Evolutionary conservation across 2,329 filamentous ascomycete species (phyloP), one percentile per base, ranked within the genome.

Genomic region (Aspergillus ruber): DNA sequence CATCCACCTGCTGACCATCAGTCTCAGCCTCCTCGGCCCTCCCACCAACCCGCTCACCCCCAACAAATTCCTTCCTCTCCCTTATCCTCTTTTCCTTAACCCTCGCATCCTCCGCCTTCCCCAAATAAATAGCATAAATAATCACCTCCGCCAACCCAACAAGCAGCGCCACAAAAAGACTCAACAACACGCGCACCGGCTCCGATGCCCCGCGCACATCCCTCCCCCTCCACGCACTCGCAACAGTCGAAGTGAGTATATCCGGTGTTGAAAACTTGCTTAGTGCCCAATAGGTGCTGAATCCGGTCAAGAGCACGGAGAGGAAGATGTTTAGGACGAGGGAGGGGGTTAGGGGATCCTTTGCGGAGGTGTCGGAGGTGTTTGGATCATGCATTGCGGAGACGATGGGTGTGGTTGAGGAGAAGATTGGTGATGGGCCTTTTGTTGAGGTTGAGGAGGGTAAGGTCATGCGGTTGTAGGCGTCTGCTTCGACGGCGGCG

Each of bases 241-340:
- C 42, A 25, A 64, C 56, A 4, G 46, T 49, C 1, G 43, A 44
- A 7, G 60, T 46, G 25, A 70, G 41, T 5, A 66, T 54, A 2
- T 56, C 51, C 3, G 69, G 65, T 35, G 67, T 67, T 10, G 58
- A 59, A 46, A 70, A 72, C 38, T 61, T 63, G 3, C 60, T 63
- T 27, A 72, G 53, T 9, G 68, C 66, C 65, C 70, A 72, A 52
- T 72, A 76, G 3, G 72, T 68, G 23, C 70, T 69, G 46, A 71
- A 70, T 20, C 72, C 73, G n/a, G 73, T 75, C 40, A 90, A 88
- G 2, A 91, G 73, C 45, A 96, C 86, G 44, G 88, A 95, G 45
- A 95, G 76, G 35, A 96, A 72, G 44, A 97, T 89, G 66, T 97
- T 98, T 59, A 95, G 77, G 44, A 97, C 89, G 6, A 97, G 75